Base-by-base conservation (phyloP, 2,329 filamentous ascomycete species). In the Cephalotrichum gorgonifer region DNA sequence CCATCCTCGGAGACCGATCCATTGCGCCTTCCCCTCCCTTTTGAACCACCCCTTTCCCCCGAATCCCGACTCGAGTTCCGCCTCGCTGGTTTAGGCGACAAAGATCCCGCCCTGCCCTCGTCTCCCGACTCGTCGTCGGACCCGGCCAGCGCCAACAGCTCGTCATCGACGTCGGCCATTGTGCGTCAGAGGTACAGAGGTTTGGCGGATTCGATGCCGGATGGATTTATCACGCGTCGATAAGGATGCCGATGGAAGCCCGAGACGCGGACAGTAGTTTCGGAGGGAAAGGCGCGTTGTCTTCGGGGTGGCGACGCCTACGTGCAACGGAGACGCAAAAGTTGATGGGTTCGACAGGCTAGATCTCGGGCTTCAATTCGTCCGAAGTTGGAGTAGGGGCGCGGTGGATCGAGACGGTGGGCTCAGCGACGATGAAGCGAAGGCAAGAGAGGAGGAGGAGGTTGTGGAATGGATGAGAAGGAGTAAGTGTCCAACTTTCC, bases 91-190 rank as follows among this genome's bases (percentile, higher is more conserved):
- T 72, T 67, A 53, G 74, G 70, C 53, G 79, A 77, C 47, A 73
- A 72, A 43, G 79, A 76, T 33, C 68, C 73, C 55, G 74, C 71
- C 59, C 79, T 69, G 64, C 78, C 73, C 58, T 68, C 67, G 58
- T 72, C 71, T 66, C 72, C 70, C 60, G 71, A 65, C 46, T 62
- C 46, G 22, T 79, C 78, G 60, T 75, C 78, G 51, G 79, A 78
- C 59, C 88, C 93, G 49, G 90, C 93, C 55, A 97, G 82, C 61
- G 88, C 90, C 55, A 97, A 84, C 56, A 97, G 83, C 71, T 96
- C 91, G 59, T 91, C 89, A 63, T 97, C 91, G 56, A 96, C 78
- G 62, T 91, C 87, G 50, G 87, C 85, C 89, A 95, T 95, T 60
- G 55, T 75, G 53, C 50, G 17, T 39, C 17, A 20, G 35, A 39